Conservation (phyloP, 1,139 yeast species). For the Nakaseomyces sp. region DNA sequence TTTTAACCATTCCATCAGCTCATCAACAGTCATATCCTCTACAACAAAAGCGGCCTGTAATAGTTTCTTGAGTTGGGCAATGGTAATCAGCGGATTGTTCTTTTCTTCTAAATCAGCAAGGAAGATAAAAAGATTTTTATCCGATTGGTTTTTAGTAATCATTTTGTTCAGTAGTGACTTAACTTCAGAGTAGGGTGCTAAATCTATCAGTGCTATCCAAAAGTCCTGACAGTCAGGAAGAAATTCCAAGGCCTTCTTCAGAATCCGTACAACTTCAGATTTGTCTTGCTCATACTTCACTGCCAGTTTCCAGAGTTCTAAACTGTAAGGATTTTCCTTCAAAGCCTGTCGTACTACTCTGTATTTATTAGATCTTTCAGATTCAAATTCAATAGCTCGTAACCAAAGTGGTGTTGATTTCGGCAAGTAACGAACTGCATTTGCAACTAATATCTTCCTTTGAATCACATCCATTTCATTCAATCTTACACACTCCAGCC, state of each 20-base stretch:
- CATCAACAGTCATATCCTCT: background rate
- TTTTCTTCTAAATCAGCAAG: conserved; percentile 68
- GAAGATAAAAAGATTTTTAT: conserved; percentile 59
- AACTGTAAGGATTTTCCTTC: conserved; percentile 42
- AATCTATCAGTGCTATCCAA: conserved; percentile 47
- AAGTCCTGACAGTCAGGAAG: conserved; percentile 56
- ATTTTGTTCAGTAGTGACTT: conserved; percentile 51
- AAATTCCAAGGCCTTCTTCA: conserved; percentile 60
- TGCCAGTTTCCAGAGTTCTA: conserved; percentile 45
- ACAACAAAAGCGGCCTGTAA: background rate
- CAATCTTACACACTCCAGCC: conserved; percentile 76
- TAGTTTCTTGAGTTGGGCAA: conserved; percentile 21
- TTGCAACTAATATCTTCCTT: conserved; percentile 51
- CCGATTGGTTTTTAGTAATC: conserved; percentile 42
- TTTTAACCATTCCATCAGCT: conserved; percentile 38
- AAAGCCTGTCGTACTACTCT: conserved; percentile 55
- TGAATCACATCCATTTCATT: conserved; percentile 41
- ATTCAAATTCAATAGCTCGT: conserved; percentile 58
- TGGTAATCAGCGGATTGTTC: conserved; percentile 33
- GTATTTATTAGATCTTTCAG: conserved; percentile 43
- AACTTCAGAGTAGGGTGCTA: conserved; percentile 41
- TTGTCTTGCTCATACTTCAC: conserved; percentile 43
- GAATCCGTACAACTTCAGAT: conserved; percentile 44
- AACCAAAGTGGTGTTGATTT: conserved; percentile 62
- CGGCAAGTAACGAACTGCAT: conserved; percentile 53